Evolutionary conservation across 805 yeast species (phyloP).

Genomic region (Wickerhamomyces alni): DNA sequence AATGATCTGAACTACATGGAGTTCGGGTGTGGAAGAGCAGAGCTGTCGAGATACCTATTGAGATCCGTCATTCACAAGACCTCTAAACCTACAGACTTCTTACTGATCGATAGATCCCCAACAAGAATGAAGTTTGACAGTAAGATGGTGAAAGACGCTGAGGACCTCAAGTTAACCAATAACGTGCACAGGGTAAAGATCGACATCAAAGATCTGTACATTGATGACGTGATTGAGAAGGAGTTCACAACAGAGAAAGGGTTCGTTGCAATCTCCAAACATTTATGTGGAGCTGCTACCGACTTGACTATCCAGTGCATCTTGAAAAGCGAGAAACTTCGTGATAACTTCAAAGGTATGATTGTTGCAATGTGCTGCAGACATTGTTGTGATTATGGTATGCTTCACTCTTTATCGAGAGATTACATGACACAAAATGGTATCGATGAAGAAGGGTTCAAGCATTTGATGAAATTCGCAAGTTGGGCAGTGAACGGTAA

Average conservation of each 20-base stretch:
- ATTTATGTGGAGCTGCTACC: constrained; percentile 91
- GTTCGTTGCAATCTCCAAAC: constrained; percentile 73
- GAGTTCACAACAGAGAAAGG: constrained; percentile 12
- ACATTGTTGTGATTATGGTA: constrained; percentile 67
- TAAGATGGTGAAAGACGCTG: constrained; percentile 53
- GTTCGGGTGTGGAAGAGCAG: constrained; percentile 91
- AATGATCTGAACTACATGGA: constrained; percentile 45
- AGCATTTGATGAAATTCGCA: constrained; percentile 52
- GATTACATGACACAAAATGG: constrained; percentile 15
- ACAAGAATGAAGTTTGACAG: constrained; percentile 75
- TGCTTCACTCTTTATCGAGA: constrained; percentile 33
- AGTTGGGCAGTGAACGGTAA: constrained; percentile 89
- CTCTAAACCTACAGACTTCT: constrained; percentile 28
- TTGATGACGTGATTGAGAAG: constrained; percentile 38
- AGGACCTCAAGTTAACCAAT: constrained; percentile 23
- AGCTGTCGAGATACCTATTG: constrained; percentile 60
- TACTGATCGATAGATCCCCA: constrained; percentile 71
- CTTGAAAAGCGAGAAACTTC: constrained; percentile 30
- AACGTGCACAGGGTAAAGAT: constrained; percentile 49
- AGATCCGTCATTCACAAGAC: constrained; percentile 23
- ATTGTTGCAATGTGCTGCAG: constrained; percentile 92
- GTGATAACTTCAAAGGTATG: constrained; percentile 41
- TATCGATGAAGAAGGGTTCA: constrained; percentile 34
- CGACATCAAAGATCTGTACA: constrained; percentile 72
- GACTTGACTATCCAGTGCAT: constrained; percentile 74